A percentile compares a stretch with the other conserved stretches of the same genome.
Conservation (phyloP, 441 rosid genomes). For the Metrosideros polymorpha region DNA sequence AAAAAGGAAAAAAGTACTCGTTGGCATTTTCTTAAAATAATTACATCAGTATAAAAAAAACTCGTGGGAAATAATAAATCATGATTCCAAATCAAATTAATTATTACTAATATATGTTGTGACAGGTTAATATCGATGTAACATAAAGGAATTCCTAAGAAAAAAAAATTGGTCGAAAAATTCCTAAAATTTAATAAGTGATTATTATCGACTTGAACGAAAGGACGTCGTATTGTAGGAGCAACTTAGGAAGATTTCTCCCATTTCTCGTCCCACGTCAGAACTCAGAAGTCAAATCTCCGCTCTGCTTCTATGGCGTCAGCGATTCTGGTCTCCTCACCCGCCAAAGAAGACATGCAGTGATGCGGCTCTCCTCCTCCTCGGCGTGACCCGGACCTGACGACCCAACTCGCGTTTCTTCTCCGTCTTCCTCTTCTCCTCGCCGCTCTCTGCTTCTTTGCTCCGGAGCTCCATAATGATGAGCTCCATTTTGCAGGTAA, state of each 20-base stretch:
- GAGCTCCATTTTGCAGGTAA: background rate
- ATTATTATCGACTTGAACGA: background rate
- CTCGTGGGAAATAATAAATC: background rate
- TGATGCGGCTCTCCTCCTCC: background rate
- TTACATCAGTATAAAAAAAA: background rate
- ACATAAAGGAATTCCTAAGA: background rate
- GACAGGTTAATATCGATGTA: rapidly evolving
- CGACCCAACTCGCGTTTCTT: background rate
- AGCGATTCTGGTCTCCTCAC: no score
- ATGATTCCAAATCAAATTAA: background rate
- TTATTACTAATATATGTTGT: background rate
- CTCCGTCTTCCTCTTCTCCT: background rate
- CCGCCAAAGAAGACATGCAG: background rate
- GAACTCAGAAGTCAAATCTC: background rate
- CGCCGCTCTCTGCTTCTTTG: background rate
- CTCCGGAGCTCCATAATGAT: background rate
- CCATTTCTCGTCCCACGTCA: background rate
- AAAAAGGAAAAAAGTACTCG: no score
- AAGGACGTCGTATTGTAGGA: background rate
- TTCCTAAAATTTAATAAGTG: background rate
- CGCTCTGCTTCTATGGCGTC: background rate
- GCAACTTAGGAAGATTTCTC: background rate
- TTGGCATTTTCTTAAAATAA: background rate
- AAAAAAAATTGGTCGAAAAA: no score
- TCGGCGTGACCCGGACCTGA: background rate